Evolutionary conservation across 2,329 filamentous ascomycete genomes (phyloP), one percentile per base, ranked within the genome.

Genomic region (Fusarium newnesense): DNA sequence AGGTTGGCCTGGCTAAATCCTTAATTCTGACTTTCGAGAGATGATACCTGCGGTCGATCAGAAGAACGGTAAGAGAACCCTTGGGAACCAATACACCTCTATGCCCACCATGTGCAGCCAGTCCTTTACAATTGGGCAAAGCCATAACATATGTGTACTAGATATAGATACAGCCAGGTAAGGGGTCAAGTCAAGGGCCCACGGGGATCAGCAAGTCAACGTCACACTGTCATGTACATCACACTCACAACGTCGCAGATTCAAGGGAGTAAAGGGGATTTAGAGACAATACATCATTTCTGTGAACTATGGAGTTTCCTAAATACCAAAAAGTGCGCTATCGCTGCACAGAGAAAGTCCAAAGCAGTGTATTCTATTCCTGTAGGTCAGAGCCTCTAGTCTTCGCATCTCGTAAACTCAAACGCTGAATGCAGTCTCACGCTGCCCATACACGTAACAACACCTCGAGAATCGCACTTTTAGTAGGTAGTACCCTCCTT

Each of bases 391-490:
- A 10, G 21, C 32, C 11, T 32, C 46, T 32, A 2, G 9, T 9
- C 8, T 24, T 7, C 6, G 4, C 3, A 5, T 32, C 1, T 32
- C 10, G 15, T 5, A 18, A 50, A 24, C 2, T 2, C 21, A 13
- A 24, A 34, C 16, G 21, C 16, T 16, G 18, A 2, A 13, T 7
- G 2, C 1, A 7, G 30, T 13, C 8, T 34, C 16, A 34, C 3
- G 10, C 8, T 11, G 3, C 2, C 11, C 11, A 34, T 2, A 0
- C 13, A 24, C 24, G 24, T 24, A 24, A 24, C 24, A 6, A 3
- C 5, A 9, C 8, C 10, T 0, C 8, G 15, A 11, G 9, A 1
- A 24, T 5, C 3, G 8, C 2, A 4, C 1, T 8, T 24, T 10
- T 13, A 19, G 30, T 34, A 50, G 8, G 47, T 15, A 1, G 19